Base-by-base conservation (phyloP, 306 rosid species). In the Cucurbita ficifolia region DNA sequence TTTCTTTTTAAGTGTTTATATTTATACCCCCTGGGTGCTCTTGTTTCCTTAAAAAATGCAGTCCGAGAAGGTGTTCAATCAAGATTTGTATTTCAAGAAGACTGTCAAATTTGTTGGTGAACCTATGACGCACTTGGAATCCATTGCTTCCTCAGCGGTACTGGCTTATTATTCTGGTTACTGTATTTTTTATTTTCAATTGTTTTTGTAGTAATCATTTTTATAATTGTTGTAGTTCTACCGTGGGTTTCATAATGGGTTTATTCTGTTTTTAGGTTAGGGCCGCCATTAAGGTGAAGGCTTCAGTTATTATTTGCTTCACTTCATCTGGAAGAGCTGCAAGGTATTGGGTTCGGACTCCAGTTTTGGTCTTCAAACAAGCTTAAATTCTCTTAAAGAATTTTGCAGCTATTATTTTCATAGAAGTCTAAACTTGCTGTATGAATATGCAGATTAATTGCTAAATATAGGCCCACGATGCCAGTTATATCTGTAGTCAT, bases 271-370 rank as follows among this genome's bases (percentile, higher is more conserved):
- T 56, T 73, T 17, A 95, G 99, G 99, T 95, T 14, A 87, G 99
- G 56, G 99, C 99, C 48, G 99, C 99, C 72, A 91, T 95, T 76
- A 95, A 95, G 89, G 99, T 95, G 91, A 95, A 88, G 84, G 99
- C 99, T 51, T 91, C 97, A 36, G 83, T 83, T 67, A 89, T 95
- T 55, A 95, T 95, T 80, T 95, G 99, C 82, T 91, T 95, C 78
- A 95, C 99, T 79, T 89, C 99, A 76, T 88, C 99, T 46, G 99
- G 99, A 86, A 85, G 96, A 81, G 99, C 99, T 77, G 97, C 99
- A 46, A 91, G 99, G 99, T 94, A 82, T 49, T 40, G 18, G 22
- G 50, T 9, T 18, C 42, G 11, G 9, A 9, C 0, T 16, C 58
- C 42, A 14, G 18, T 17, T 50, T 55, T 75, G 52, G 29, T n/a